Percentiles rank a stretch among this genome's conserved stretches.
Evolutionary conservation across 495 filamentous ascomycete species (phyloP).

Genomic region (Penicillium daleae): DNA sequence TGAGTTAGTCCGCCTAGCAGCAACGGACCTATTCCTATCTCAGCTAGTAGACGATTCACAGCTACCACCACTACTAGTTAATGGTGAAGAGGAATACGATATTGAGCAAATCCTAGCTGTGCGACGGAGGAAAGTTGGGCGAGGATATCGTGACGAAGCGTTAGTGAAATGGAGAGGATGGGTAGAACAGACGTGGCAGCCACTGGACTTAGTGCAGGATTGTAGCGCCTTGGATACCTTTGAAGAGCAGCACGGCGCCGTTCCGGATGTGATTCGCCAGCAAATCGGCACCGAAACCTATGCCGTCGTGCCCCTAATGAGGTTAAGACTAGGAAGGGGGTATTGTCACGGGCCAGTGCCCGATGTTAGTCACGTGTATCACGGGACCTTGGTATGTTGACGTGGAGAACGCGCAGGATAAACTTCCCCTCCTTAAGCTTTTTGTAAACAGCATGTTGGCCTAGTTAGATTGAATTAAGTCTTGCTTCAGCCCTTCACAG

Average conservation of each 20-base stretch:
- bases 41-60: constrained; percentile 4
- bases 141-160: constrained; percentile 1
- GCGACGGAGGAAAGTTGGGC: not conserved
- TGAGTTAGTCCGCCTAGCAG: not conserved
- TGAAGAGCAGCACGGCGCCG: not conserved
- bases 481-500: not conserved
- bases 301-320: not conserved
- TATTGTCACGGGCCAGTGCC: constrained; percentile 4
- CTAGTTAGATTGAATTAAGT: constrained; percentile 2
- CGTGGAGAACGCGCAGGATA: not conserved
- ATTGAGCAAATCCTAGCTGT: not conserved
- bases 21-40: constrained; percentile 1
- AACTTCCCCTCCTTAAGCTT: not conserved
- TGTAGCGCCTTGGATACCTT: not conserved
- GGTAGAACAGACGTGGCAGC: not conserved
- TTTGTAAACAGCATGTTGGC: not conserved
- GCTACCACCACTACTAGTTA: not conserved
- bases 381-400: constrained; percentile 7
- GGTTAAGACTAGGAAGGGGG: not conserved
- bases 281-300: not conserved
- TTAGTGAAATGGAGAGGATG: constrained; percentile 1
- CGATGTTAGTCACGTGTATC: not conserved
- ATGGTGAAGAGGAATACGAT: not conserved
- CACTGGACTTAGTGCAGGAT: not conserved
- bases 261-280: constrained; percentile 1